Base-by-base conservation (phyloP, 192 early-diverging fungal genomes). In the Lobulomyces angularis region DNA sequence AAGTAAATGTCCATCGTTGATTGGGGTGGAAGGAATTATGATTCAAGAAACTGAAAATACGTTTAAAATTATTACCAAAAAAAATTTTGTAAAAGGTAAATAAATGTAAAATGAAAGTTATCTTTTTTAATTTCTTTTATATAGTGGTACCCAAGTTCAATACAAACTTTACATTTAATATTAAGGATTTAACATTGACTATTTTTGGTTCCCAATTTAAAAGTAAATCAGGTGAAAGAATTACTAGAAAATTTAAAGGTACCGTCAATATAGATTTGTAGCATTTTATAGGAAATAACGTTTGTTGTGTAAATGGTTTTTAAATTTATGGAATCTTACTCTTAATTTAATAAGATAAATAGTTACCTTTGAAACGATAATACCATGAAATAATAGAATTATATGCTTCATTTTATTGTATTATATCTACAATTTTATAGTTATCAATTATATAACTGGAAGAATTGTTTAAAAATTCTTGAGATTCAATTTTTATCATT, bases 31-130 rank as follows among this genome's bases (percentile, higher is more conserved):
- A 18, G 88, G 90, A 5, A 90, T 91, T 37, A 63, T 83, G 3
- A 73, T 88, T 12, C 82, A 88, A 46, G 90, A 95, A 44, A 90
- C 88, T 0, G 85, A 90, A 36, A 85, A 83, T 46, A 72, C 80
- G 36, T 86, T 95, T 45, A 67, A 77, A 29, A 58, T 91, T 4
- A 77, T 90, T 9, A 86, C 84, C 1, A 30, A 39, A 8, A 56
- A 71, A n/a, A 62, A 88, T 49, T 52, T 53, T 4, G 46, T 85
- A 11, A 75, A 72, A 59, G 55, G 67, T 74, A 65, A 25, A 42
- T 55, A 22, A 1, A 9, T 1, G 2, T 27, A 27, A 11, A 12
- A 19, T 12, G 19, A 6, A n/a, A 23, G 6, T 6, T 38, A 38
- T n/a, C 29, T 6, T 12, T 38, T 12, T 23, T 38, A 12, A 17